Conservation (phyloP, 148 eudicot species). For the Pharnaceum exiguum region DNA sequence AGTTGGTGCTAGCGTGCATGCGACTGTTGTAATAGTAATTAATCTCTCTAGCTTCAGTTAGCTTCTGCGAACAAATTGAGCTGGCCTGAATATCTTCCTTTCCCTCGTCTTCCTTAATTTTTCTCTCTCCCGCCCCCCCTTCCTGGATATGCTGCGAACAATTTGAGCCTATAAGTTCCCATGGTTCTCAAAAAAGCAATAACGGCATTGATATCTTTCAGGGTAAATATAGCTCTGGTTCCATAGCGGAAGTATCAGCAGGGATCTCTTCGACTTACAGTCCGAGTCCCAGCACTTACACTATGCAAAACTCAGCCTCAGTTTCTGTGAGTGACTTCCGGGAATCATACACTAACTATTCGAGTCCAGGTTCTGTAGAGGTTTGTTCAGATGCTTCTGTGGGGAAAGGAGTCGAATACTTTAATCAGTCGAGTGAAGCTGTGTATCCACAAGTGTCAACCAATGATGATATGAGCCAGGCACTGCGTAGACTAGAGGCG, state of each 20-base stretch:
- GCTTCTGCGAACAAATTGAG: neutral
- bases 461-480: conserved; percentile 50
- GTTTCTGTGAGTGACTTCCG: conserved; percentile 29
- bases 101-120: no score
- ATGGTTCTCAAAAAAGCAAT: neutral
- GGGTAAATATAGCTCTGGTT: conserved; percentile 49
- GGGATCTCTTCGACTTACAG: conserved; percentile 44
- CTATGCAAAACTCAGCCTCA: conserved; percentile 40
- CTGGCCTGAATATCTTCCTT: no score
- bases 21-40: no score
- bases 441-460: conserved; percentile 33
- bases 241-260: conserved; percentile 42
- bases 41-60: no score
- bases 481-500: conserved; percentile 61
- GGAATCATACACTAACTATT: conserved; percentile 36
- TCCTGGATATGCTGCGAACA: no score
- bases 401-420: conserved; percentile 26
- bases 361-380: conserved; percentile 68
- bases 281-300: conserved; percentile 47
- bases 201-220: conserved; percentile 26
- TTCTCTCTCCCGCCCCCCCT: no score
- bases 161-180: no score
- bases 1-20: no score
- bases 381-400: conserved; percentile 49
- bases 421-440: conserved; percentile 25